Conservation (phyloP, 495 filamentous ascomycete species). For the Lophium mytilinum region DNA sequence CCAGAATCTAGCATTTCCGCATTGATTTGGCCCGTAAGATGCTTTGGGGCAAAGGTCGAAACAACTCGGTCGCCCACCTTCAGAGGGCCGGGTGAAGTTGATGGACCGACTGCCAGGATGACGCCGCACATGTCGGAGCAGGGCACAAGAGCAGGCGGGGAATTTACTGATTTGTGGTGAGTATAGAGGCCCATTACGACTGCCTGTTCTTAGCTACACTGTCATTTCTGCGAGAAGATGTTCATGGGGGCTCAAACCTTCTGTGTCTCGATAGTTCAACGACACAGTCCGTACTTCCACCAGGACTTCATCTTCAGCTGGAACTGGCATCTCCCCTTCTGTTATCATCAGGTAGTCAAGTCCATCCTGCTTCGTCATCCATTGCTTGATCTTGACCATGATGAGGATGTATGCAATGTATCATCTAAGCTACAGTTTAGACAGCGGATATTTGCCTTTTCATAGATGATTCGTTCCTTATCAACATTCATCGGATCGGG, state of each 20-base stretch:
- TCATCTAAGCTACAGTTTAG: too few relatives aligned
- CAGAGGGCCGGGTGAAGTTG: constrained; percentile 13
- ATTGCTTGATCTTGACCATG: constrained; percentile 32
- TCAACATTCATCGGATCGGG: too few relatives aligned
- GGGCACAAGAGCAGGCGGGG: constrained; percentile 33
- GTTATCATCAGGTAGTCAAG: constrained; percentile 40
- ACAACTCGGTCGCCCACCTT: constrained; percentile 38
- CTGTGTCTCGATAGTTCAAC: constrained; percentile 54
- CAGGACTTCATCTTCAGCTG: constrained; percentile 45
- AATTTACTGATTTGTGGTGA: constrained; percentile 41
- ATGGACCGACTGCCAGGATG: constrained; percentile 27
- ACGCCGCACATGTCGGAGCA: constrained; percentile 41
- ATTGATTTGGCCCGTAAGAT: constrained; percentile 36
- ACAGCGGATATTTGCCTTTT: too few relatives aligned
- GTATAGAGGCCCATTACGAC: constrained; percentile 50
- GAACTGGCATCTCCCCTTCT: constrained; percentile 37
- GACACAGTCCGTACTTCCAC: constrained; percentile 48
- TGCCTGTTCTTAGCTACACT: constrained; percentile 12
- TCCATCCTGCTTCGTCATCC: constrained; percentile 43
- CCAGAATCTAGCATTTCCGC: constrained; percentile 28
- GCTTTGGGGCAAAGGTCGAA: constrained; percentile 37
- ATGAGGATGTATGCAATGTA: not conserved
- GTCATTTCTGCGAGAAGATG: not conserved
- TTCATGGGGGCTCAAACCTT: constrained; percentile 16
- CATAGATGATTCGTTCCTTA: too few relatives aligned